Percentiles rank a stretch among this genome's conserved stretches.
Conservation (phyloP, 2,329 filamentous ascomycete genomes). For the Diaporthe longicolla region DNA sequence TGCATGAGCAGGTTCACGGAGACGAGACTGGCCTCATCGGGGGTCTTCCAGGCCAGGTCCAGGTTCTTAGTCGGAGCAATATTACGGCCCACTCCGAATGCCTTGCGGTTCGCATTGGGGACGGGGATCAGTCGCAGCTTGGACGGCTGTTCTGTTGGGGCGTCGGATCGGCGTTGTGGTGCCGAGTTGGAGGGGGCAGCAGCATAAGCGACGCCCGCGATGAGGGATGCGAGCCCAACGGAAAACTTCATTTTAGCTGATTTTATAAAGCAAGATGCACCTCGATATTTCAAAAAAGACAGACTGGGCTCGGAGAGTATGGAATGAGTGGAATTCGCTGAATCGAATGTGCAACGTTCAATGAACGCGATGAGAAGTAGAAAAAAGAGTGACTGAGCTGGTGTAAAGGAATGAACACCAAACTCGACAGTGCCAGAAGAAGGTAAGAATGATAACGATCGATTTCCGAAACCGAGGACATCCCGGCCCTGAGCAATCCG, state of each 20-base stretch:
- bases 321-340: conserved; percentile 7
- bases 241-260: conserved; percentile 17
- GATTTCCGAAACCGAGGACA: neutral
- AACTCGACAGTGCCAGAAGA: conserved; percentile 19
- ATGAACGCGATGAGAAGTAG: conserved; percentile 7
- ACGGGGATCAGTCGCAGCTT: conserved; percentile 38
- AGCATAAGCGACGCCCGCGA: conserved; percentile 13
- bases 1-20: conserved; percentile 67
- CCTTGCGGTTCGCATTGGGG: neutral
- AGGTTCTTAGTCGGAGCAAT: conserved; percentile 37
- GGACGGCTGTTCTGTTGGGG: neutral
- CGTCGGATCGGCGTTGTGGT: neutral
- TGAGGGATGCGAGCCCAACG: conserved; percentile 16
- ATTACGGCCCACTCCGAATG: conserved; percentile 29
- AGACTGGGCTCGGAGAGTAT: conserved; percentile 22
- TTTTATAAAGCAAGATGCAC: neutral
- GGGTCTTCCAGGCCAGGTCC: conserved; percentile 40
- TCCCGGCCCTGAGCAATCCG: neutral
- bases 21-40: conserved; percentile 61
- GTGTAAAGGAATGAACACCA: conserved; percentile 33
- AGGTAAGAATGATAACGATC: conserved; percentile 16
- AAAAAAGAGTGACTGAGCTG: conserved; percentile 33
- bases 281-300: conserved; percentile 1
- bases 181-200: conserved; percentile 9
- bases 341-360: conserved; percentile 17